Percentiles rank a stretch among this genome's conserved stretches.
phyloP scores from a whole-genome alignment of 2,329 filamentous ascomycete genomes.

The Rutstroemia sp. region DNA sequence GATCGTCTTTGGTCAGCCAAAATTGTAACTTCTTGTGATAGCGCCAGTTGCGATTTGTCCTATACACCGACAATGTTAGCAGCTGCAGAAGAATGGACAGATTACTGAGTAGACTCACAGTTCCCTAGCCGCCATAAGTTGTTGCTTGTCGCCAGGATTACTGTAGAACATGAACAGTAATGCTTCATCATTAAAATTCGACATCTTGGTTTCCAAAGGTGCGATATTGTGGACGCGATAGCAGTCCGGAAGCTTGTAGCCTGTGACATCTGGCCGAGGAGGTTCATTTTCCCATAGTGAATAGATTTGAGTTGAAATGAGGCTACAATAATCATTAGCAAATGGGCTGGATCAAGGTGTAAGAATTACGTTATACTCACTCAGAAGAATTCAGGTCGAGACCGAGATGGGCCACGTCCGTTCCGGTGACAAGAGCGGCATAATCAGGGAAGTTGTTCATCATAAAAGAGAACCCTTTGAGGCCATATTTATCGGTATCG shows the following conservation, averaged over 20 bases:
- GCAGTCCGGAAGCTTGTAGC: conserved; percentile 55
- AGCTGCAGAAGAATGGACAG: background rate
- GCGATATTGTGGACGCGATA: conserved; percentile 61
- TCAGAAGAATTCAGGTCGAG: conserved; percentile 50
- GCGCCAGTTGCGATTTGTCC: conserved; percentile 57
- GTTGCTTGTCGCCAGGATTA: conserved; percentile 54
- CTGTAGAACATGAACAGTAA: conserved; percentile 65
- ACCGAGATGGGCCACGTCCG: conserved; percentile 50
- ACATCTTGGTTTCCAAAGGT: conserved; percentile 56
- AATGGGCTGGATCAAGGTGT: background rate
- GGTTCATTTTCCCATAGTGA: conserved; percentile 54
- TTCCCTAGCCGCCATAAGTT: conserved; percentile 55
- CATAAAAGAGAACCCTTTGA: conserved; percentile 52
- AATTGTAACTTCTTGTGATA: conserved; percentile 61
- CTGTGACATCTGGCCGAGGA: conserved; percentile 49
- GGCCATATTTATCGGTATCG: conserved; percentile 56
- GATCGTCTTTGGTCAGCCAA: conserved; percentile 62
- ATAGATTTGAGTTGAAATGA: conserved; percentile 51
- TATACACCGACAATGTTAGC: conserved; percentile 25
- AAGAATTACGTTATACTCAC: conserved; percentile 36
- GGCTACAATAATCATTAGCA: conserved; percentile 13
- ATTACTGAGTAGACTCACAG: conserved; percentile 39
- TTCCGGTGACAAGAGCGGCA: conserved; percentile 50
- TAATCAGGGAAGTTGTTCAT: conserved; percentile 60
- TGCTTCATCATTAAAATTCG: conserved; percentile 61